A percentile compares a stretch with the other conserved stretches of the same genome.
These are phyloP conservation scores for Coelastrella sp. DNA, from an alignment of 139 green algal genomes.

Conservation along the genomic window DNA sequence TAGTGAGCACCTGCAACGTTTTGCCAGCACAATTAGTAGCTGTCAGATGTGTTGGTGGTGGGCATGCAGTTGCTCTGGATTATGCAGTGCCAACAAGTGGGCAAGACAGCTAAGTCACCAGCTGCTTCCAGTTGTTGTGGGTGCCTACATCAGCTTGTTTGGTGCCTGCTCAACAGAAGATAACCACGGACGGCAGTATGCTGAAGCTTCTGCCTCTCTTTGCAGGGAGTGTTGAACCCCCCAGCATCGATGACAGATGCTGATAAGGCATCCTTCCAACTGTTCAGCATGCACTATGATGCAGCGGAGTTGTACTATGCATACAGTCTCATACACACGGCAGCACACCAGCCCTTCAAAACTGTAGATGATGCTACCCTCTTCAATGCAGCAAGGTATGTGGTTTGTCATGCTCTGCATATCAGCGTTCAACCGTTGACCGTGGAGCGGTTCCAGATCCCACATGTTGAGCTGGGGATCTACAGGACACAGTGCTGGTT, in stretches of 20 bases:
- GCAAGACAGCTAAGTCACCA: too few relatives aligned
- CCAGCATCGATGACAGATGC: conserved; percentile 13
- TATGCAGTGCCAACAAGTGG: too few relatives aligned
- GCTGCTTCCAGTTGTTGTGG: too few relatives aligned
- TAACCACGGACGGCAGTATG: too few relatives aligned
- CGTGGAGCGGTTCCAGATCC: too few relatives aligned
- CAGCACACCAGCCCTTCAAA: conserved; percentile 68
- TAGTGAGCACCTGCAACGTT: too few relatives aligned
- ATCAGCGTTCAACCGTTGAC: too few relatives aligned
- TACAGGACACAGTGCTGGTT: too few relatives aligned
- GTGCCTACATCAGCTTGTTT: not conserved
- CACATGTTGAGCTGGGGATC: too few relatives aligned
- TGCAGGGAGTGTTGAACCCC: conserved; percentile 19
- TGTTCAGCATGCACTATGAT: conserved; percentile 73
- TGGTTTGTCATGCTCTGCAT: not conserved
- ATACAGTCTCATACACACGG: conserved; percentile 75
- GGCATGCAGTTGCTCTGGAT: too few relatives aligned
- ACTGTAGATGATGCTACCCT: conserved; percentile 67
- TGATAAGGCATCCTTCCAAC: conserved; percentile 51
- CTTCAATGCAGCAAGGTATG: conserved; percentile 65
- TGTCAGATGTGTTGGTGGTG: too few relatives aligned
- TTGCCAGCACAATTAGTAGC: too few relatives aligned
- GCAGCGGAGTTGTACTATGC: conserved; percentile 81
- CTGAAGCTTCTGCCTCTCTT: not conserved
- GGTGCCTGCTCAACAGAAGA: not conserved